Evolutionary conservation across 208 protist species (phyloP), one percentile per base, ranked within the genome.

Genomic region (Kentomonas sorsogonicus): DNA sequence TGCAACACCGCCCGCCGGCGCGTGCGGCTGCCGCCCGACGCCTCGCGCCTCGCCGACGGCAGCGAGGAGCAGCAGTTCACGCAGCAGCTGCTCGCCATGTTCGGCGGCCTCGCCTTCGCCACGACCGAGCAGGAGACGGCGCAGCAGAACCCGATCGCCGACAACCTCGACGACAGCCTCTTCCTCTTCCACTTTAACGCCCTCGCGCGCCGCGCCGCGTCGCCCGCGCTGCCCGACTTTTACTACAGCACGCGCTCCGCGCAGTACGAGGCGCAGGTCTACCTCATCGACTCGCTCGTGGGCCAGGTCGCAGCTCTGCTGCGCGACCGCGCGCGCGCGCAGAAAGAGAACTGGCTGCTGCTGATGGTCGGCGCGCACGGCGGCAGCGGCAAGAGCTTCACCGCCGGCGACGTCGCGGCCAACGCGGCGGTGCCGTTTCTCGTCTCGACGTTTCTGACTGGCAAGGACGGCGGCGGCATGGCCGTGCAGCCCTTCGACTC

Each of bases 331-430:
- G 66, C 71, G 3, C 46, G 55, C 16, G 53, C 67, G 25, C 61
- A 78, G 60, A 83, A 86, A 41, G 84, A 91, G 66, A 91, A 89
- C 51, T 91, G 84, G 81, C 77, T 91, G 22, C 60, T 91, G 11
- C 27, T 91, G n/a, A 74, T 71, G n/a, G 62, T 77, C 31, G 67
- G 69, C 33, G 66, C 84, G 39, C 79, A 89, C 66, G 84, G 84
- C 39, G 84, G 77, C 33, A 52, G 22, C 39, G 79, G 43, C 16
- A 87, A 88, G 74, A 63, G 36, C 40, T 75, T 69, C 70, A 58
- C 46, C 26, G 25, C 58, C 11, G 56, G 54, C 25, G 63, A 61
- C 60, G 20, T 31, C 34, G 52, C 60, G 29, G 66, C 45, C 16
- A 60, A 79, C 44, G 41, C 66, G 29, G 60, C 83, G 13, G 67